A percentile compares a stretch with the other conserved stretches of the same genome.
Evolutionary conservation across 495 filamentous ascomycete genomes (phyloP).

Genomic region (Daldinia decipiens): DNA sequence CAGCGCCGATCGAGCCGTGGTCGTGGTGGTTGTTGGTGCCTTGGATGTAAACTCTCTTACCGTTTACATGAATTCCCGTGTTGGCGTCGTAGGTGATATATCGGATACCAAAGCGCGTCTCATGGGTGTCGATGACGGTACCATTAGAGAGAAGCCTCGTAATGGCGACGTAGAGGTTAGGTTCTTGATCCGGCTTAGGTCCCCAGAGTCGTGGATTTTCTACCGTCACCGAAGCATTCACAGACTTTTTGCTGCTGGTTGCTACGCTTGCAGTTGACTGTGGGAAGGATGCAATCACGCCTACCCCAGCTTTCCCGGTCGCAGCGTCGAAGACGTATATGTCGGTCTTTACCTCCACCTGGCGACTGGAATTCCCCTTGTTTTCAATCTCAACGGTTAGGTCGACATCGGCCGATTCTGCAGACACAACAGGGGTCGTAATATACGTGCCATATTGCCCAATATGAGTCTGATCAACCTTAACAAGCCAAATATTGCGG

Average conservation of each 20-base stretch:
- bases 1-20: slow-evolving; percentile 57
- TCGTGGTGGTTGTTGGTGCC: slow-evolving; percentile 62
- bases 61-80: slow-evolving; percentile 57
- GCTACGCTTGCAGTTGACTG: slow-evolving; percentile 38
- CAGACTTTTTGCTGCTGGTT: slow-evolving; percentile 43
- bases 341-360: slow-evolving; percentile 47
- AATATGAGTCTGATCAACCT: slow-evolving; percentile 55
- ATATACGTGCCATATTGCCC: slow-evolving; percentile 58
- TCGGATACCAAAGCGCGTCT: slow-evolving; percentile 61
- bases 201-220: slow-evolving; percentile 59
- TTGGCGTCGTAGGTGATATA: slow-evolving; percentile 51
- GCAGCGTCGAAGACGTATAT: slow-evolving; percentile 41
- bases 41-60: slow-evolving; percentile 50
- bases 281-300: slow-evolving; percentile 45
- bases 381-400: slow-evolving; percentile 56
- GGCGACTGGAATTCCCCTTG: slow-evolving; percentile 34
- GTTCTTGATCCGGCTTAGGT: slow-evolving; percentile 55
- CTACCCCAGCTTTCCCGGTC: slow-evolving; percentile 29
- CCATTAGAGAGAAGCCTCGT: slow-evolving; percentile 47
- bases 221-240: slow-evolving; percentile 51
- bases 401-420: slow-evolving; percentile 52
- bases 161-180: slow-evolving; percentile 59
- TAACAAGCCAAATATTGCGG: slow-evolving; percentile 62
- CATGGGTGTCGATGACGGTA: slow-evolving; percentile 55
- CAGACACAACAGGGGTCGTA: slow-evolving; percentile 52